A percentile compares a stretch with the other conserved stretches of the same genome.
Evolutionary conservation across 2,329 filamentous ascomycete genomes (phyloP).

Genomic region (Clonostachys rosea): DNA sequence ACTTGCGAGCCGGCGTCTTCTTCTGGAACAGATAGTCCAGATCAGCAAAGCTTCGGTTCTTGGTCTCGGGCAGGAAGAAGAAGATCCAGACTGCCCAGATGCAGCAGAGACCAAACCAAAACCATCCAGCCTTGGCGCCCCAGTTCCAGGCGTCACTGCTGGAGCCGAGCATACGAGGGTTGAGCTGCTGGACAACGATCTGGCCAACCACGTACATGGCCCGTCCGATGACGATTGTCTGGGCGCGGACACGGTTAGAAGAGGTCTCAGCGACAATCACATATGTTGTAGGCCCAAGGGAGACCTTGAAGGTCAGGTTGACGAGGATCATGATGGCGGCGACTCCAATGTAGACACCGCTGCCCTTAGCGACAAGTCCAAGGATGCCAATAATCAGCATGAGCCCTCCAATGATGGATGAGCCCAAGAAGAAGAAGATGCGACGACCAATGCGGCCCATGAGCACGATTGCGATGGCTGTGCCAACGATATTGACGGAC

Average conservation of each 20-base stretch:
- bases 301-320: conserved; percentile 34
- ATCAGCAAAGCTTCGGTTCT: conserved; percentile 37
- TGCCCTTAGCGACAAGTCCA: conserved; percentile 28
- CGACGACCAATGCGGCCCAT: conserved; percentile 31
- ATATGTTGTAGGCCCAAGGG: conserved; percentile 37
- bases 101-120: conserved; percentile 28
- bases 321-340: conserved; percentile 31
- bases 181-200: conserved; percentile 28
- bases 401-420: conserved; percentile 26
- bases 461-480: conserved; percentile 28
- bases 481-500: conserved; percentile 34
- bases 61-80: conserved; percentile 39
- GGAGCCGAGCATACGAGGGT: conserved; percentile 26
- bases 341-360: conserved; percentile 19
- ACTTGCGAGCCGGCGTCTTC: conserved; percentile 24
- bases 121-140: conserved; percentile 28
- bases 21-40: conserved; percentile 41
- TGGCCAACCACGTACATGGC: conserved; percentile 31
- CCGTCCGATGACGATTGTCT: conserved; percentile 36
- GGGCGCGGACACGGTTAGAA: conserved; percentile 33
- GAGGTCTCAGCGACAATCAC: conserved; percentile 37
- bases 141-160: conserved; percentile 18
- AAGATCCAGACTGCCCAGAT: conserved; percentile 33
- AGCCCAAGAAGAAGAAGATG: conserved; percentile 32
- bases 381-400: conserved; percentile 35